Base-by-base conservation (phyloP, 1,284 basidiomycete genomes). In the Heterobasidion parviporum region DNA sequence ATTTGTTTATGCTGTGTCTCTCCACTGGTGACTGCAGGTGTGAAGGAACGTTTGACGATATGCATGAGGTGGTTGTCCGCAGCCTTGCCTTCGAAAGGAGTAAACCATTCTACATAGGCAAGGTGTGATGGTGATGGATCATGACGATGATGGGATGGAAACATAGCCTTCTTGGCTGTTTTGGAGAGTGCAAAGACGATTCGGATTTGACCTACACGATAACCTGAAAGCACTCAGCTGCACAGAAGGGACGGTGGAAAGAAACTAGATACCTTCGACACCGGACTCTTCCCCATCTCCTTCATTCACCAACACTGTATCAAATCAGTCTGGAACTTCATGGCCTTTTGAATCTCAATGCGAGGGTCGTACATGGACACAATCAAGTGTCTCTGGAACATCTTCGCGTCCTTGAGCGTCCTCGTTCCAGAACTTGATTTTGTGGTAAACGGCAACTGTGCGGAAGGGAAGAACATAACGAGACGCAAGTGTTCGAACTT, bases 91-190 rank as follows among this genome's bases (percentile, higher is more conserved):
- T 53, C 33, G 54, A 65, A 64, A 8, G 61, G 59, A 8, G 60
- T 57, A 55, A 62, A 68, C 63, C 63, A 65, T 54, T 65, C 61
- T 9, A 64, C 52, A 54, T 64, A 64, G 18, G 61, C 60, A 1
- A 64, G 47, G 51, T 63, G 59, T 5, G 18, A 1, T 5, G 54
- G 54, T 1, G 9, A 5, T 1, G 9, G 14, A 15, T 15, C 15
- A 18, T 52, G 15, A n/a, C n/a, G n/a, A n/a, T n/a, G n/a, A n/a
- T n/a, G n/a, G 12, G 14, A 20, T 3, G 33, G 6, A 38, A 56
- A 52, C 1, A 18, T 12, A 2, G 36, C 6, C 2, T 14, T 8
- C 6, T 18, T 7, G 8, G 49, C 70, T 56, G 70, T 70, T 3
- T 58, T 43, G 2, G 63, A 56, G 12, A 70, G 59, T 8, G 60